Percentiles rank a stretch among this genome's conserved stretches.
phyloP scores from a whole-genome alignment of 768 basidiomycete species.

The Lactarius deliciosus region DNA sequence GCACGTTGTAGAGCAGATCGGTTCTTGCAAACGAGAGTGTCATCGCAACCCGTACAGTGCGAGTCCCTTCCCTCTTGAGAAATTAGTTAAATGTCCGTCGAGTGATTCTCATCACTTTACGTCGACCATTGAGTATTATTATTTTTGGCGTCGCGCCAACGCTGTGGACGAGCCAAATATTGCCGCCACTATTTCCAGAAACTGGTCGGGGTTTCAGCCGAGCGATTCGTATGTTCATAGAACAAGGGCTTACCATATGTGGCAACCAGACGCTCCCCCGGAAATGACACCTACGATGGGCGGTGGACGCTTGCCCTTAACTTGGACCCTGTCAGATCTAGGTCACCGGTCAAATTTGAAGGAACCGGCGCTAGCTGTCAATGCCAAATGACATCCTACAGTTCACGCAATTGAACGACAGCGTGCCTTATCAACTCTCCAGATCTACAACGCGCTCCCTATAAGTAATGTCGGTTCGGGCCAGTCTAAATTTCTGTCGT shows the following conservation, averaged over 20 bases:
- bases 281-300: constrained; percentile 18
- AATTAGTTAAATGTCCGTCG: background rate
- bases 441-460: background rate
- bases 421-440: constrained; percentile 15
- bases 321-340: constrained; percentile 12
- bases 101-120: background rate
- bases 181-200: background rate
- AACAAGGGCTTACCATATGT: constrained; percentile 19
- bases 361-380: background rate
- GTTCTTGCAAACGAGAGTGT: background rate
- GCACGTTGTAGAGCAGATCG: constrained; percentile 4
- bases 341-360: constrained; percentile 10
- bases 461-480: background rate
- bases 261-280: constrained; percentile 11
- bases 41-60: constrained; percentile 1
- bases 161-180: background rate
- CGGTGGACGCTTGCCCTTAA: constrained; percentile 3
- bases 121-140: background rate
- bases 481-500: background rate
- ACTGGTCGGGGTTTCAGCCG: background rate
- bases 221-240: background rate
- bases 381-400: background rate
- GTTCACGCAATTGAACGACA: background rate
- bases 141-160: background rate
- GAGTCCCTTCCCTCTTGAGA: background rate